Percentiles rank a stretch among this genome's conserved stretches.
Conservation (phyloP, 805 yeast species). For the Candida germanica region DNA sequence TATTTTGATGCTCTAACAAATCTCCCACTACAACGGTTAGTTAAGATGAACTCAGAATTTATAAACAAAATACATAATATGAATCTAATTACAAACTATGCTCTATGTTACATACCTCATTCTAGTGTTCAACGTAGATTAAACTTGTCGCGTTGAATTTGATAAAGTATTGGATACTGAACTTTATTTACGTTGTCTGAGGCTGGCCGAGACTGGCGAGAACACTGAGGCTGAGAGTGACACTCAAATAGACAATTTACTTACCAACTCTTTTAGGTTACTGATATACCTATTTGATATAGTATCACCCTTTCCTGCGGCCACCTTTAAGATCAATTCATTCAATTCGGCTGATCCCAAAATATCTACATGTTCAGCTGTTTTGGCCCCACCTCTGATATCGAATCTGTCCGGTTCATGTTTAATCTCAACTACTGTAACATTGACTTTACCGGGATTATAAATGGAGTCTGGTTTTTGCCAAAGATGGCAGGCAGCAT, state of each 20-base stretch:
- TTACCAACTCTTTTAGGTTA: constrained; percentile 59
- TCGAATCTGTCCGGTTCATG: constrained; percentile 94
- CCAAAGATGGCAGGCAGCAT: constrained; percentile 91
- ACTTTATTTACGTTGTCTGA: no score
- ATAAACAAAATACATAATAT: no score
- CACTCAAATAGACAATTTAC: constrained; percentile 41
- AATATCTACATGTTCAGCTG: constrained; percentile 97
- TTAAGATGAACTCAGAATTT: no score
- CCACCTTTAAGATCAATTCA: constrained; percentile 78
- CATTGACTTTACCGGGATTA: constrained; percentile 75
- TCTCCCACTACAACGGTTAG: constrained; percentile 62
- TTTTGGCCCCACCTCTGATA: constrained; percentile 94
- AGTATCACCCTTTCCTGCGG: constrained; percentile 70
- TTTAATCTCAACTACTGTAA: constrained; percentile 82
- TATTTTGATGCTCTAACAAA: constrained; percentile 96
- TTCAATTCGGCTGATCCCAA: constrained; percentile 90
- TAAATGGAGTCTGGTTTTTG: constrained; percentile 57
- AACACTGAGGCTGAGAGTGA: no score
- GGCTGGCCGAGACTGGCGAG: no score
- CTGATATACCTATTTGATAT: constrained; percentile 63
- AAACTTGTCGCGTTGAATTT: no score
- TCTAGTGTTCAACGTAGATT: no score
- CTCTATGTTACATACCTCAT: no score
- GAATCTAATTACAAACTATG: no score
- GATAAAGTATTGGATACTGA: no score